Conservation (phyloP, 2,329 filamentous ascomycete species). For the Paecilomyces sp. region DNA sequence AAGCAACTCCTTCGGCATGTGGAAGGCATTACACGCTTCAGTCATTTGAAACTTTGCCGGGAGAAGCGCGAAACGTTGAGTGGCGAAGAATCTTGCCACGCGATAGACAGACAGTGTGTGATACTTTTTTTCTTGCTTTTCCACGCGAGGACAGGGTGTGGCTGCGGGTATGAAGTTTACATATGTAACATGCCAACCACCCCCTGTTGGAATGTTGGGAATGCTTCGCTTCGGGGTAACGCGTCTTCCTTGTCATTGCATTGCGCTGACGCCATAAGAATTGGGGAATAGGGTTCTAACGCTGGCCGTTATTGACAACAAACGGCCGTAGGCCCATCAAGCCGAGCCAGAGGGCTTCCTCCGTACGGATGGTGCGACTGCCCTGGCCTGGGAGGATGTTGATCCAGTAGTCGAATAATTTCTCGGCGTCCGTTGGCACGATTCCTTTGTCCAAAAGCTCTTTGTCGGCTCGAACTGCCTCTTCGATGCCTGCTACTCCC, state of each 20-base stretch:
- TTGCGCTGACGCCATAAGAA: not conserved
- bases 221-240: not conserved
- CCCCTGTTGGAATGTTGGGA: not conserved
- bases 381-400: constrained; percentile 75
- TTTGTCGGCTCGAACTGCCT: constrained; percentile 58
- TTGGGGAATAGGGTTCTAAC: not conserved
- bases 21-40: not conserved
- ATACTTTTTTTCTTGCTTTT: not conserved
- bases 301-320: constrained; percentile 27
- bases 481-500: constrained; percentile 72
- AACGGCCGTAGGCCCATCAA: constrained; percentile 60
- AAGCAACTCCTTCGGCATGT: not conserved
- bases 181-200: not conserved
- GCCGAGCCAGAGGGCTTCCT: constrained; percentile 74
- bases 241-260: not conserved
- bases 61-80: not conserved
- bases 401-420: constrained; percentile 78
- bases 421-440: constrained; percentile 54
- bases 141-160: not conserved
- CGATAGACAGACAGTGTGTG: not conserved
- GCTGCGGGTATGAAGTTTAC: not conserved
- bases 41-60: not conserved
- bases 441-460: constrained; percentile 57
- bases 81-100: not conserved
- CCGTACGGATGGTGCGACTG: constrained; percentile 73